A percentile compares a stretch with the other conserved stretches of the same genome.
phyloP scores from a whole-genome alignment of 2,329 filamentous ascomycete species.

The Colletotrichum australisinense region DNA sequence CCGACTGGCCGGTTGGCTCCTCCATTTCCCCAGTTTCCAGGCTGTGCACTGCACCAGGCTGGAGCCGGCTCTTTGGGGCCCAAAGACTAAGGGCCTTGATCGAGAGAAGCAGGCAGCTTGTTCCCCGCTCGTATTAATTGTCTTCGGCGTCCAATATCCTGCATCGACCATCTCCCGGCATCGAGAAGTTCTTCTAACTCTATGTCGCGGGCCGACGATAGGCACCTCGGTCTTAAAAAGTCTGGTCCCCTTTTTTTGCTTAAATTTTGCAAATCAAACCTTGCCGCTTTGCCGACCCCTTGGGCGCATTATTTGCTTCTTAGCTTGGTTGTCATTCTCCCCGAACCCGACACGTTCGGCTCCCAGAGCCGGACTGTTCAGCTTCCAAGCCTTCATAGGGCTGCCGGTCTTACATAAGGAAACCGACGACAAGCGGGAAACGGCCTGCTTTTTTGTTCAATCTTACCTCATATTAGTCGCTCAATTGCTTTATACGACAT shows the following conservation, averaged over 20 bases:
- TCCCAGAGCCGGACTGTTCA: background rate
- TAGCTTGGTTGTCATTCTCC: no score
- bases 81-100: background rate
- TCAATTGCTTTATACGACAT: background rate
- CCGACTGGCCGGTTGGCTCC: slow-evolving; percentile 10
- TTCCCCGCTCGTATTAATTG: slow-evolving; percentile 9
- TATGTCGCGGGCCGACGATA: background rate
- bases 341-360: slow-evolving; percentile 11
- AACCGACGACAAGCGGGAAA: background rate
- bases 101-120: background rate
- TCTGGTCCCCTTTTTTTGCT: background rate
- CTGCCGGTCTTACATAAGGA: slow-evolving; percentile 16
- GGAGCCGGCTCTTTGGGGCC: slow-evolving; percentile 7
- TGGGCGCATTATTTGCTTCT: background rate
- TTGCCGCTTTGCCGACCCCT: background rate
- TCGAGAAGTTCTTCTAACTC: background rate
- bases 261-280: background rate
- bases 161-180: background rate
- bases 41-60: slow-evolving; percentile 30
- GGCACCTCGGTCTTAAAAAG: background rate
- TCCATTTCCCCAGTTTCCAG: slow-evolving; percentile 32
- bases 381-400: background rate
- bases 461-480: slow-evolving; percentile 8
- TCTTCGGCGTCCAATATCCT: slow-evolving; percentile 7
- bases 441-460: background rate